Base-by-base conservation (phyloP, 163 green algal species). In the Chloromonas sp. region DNA sequence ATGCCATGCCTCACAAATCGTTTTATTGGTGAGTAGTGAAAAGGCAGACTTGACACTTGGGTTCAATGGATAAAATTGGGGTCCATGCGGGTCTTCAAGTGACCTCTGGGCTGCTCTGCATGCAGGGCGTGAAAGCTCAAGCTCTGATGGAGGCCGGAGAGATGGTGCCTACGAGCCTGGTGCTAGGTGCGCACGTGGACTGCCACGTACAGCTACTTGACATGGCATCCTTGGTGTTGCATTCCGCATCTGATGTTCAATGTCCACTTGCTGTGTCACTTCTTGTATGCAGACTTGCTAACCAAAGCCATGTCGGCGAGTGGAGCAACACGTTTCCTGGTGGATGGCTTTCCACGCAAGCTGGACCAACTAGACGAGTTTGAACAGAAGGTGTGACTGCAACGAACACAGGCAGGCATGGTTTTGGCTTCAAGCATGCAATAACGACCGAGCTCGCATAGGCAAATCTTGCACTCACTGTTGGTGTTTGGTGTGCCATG, bases 291-390 rank as follows among this genome's bases (percentile, higher is more conserved):
- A 93, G 89, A 86, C 8, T 88, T 97, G 82, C 86, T 96, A 58
- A 87, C 89, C 70, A 91, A 91, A 14, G 92, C 92, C 57, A 94
- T 96, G 87, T 60, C 86, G 2, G 83, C 82, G 13, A 91, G 85
- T 77, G 86, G 86, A 14, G 77, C 61, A 66, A 89, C 58, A 1
- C 82, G 84, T 58, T 94, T 97, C 87, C 88, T 97, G 36, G 89
- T 97, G 1, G 94, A 97, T 83, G 94, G 94, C 71, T 97, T 96
- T 85, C 94, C 94, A 13, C 87, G 94, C 0, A 92, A 90, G 11
- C 78, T 96, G 79, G 94, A 96, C 82, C 94, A 96, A 87, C 91
- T 93, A 1, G 58, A 87, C 58, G 90, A 88, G 3, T 96, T 96
- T 88, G 91, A 95, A 70, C 60, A 83, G 59, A 86, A 91, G 88